Evolutionary conservation across 345 rosid genomes (phyloP).

Genomic region (Bruguiera parviflora): DNA sequence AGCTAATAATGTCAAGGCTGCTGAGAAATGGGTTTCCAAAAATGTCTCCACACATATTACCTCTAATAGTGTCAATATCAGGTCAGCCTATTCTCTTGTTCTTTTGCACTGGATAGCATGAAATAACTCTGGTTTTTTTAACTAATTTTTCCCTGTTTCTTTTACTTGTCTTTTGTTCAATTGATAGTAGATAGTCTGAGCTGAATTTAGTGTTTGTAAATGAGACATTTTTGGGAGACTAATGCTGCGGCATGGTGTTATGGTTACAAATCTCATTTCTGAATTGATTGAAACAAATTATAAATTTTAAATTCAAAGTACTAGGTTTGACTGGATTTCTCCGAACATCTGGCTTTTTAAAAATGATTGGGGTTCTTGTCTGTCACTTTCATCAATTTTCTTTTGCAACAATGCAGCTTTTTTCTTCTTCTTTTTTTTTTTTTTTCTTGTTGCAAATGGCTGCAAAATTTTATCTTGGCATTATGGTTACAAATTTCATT

Average conservation of each 20-base stretch:
- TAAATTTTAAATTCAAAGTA: not conserved
- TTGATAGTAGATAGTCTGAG: not conserved
- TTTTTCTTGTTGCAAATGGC: too few relatives aligned
- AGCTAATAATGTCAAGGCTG: conserved; percentile 66
- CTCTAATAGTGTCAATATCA: conserved; percentile 62
- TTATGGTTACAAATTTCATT: not conserved
- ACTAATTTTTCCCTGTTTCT: not conserved
- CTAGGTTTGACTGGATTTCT: not conserved
- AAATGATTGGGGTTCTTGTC: too few relatives aligned
- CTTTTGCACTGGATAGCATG: not conserved
- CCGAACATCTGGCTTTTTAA: too few relatives aligned
- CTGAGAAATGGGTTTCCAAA: conserved; percentile 88
- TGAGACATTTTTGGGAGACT: not conserved
- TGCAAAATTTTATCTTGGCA: not conserved
- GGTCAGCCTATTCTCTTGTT: conserved; percentile 35
- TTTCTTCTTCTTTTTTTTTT: too few relatives aligned
- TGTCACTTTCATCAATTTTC: too few relatives aligned
- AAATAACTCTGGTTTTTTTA: not conserved
- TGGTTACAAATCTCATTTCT: not conserved
- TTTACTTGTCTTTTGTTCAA: not conserved
- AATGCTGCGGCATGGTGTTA: not conserved
- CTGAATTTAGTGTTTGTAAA: not conserved
- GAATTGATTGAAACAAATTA: not conserved
- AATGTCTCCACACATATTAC: conserved; percentile 69
- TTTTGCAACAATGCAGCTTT: too few relatives aligned